Conservation (phyloP, 2,329 filamentous ascomycete genomes). For the Clonostachys byssicola region DNA sequence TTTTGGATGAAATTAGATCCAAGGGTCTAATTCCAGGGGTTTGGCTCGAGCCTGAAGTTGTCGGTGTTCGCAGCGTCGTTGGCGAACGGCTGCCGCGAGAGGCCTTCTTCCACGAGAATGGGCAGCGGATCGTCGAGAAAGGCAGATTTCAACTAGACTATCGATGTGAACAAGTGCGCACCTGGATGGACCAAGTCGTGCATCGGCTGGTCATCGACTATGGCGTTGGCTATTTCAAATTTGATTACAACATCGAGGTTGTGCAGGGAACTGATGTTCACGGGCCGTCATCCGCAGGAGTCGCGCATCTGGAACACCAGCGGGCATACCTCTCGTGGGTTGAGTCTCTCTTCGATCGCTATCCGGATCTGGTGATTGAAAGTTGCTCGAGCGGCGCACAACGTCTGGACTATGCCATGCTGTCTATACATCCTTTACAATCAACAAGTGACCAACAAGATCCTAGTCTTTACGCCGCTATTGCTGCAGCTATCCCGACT, state of each 20-base stretch:
- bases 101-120: conserved; percentile 23
- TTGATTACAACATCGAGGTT: conserved; percentile 29
- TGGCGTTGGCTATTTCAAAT: conserved; percentile 25
- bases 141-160: conserved; percentile 25
- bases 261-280: conserved; percentile 21
- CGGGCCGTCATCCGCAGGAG: conserved; percentile 10
- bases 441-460: conserved; percentile 28
- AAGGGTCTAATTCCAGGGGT: conserved; percentile 20
- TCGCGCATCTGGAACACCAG: conserved; percentile 19
- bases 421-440: conserved; percentile 20
- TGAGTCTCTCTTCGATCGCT: conserved; percentile 12
- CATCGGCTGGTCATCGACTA: conserved; percentile 14
- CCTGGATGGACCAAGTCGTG: conserved; percentile 15
- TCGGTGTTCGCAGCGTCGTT: conserved; percentile 19
- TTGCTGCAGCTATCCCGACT: conserved; percentile 20
- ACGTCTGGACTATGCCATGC: conserved; percentile 27
- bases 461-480: conserved; percentile 19
- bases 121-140: conserved; percentile 20
- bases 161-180: conserved; percentile 15
- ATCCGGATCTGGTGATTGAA: conserved; percentile 23
- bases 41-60: conserved; percentile 28
- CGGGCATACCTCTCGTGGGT: conserved; percentile 25
- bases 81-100: conserved; percentile 15
- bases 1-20: conserved; percentile 14
- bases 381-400: conserved; percentile 27